phyloP scores from a whole-genome alignment of 2,329 filamentous ascomycete genomes.

The Aureobasidium subglaciale region DNA sequence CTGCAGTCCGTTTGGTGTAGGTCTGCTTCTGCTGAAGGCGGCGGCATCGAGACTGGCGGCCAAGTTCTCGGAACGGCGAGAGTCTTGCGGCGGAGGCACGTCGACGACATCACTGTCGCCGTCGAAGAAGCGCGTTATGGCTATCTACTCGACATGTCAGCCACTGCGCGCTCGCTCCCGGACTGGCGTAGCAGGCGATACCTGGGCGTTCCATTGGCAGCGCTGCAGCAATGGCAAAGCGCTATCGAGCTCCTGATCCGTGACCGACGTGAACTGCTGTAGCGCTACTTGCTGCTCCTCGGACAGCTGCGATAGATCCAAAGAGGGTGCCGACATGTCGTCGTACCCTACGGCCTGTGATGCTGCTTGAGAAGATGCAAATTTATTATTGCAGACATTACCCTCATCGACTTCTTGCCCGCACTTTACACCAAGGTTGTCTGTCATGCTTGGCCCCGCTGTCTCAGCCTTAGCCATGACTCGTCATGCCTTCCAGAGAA shows the following conservation, averaged over 20 bases:
- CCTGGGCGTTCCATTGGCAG: conserved; percentile 95
- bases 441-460: conserved; percentile 6
- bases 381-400: too few species aligned
- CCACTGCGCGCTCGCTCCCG: too few species aligned
- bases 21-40: conserved; percentile 16
- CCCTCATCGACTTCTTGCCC: too few species aligned
- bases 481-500: not conserved
- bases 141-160: conserved; percentile 55
- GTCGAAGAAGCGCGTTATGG: conserved; percentile 95
- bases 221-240: conserved; percentile 73
- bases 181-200: conserved; percentile 30
- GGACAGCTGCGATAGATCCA: conserved; percentile 64
- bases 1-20: conserved; percentile 41
- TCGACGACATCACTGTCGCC: conserved; percentile 86
- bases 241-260: conserved; percentile 68
- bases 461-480: conserved; percentile 1
- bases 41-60: conserved; percentile 42
- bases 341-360: not conserved
- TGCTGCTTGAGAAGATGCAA: too few species aligned
- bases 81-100: conserved; percentile 52
- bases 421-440: conserved; percentile 12
- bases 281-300: conserved; percentile 74
- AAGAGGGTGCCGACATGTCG: conserved; percentile 32
- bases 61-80: conserved; percentile 66
- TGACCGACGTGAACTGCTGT: conserved; percentile 82